Percentiles rank a stretch among this genome's conserved stretches.
phyloP scores from a whole-genome alignment of 129 eudicot species.

The Ambrosia artemisiifolia region DNA sequence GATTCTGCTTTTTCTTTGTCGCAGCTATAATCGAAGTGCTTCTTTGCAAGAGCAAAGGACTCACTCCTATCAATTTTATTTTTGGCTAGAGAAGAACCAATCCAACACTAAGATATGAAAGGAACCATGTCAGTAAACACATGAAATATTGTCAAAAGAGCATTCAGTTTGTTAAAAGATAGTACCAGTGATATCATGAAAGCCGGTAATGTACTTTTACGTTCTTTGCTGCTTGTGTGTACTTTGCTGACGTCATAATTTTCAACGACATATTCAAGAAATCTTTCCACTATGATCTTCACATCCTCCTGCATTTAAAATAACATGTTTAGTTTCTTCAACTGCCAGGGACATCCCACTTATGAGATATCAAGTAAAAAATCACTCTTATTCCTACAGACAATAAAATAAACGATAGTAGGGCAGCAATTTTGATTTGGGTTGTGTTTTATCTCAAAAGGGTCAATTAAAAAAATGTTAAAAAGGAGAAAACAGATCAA shows the following conservation, averaged over 20 bases:
- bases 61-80: slow-evolving; percentile 48
- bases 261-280: slow-evolving; percentile 54
- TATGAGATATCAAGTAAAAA: background rate
- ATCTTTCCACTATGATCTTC: slow-evolving; percentile 29
- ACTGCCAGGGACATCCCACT: background rate
- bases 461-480: background rate
- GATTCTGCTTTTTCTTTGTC: slow-evolving; percentile 40
- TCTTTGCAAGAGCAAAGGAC: slow-evolving; percentile 51
- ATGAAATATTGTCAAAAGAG: background rate
- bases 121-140: background rate
- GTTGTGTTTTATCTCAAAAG: slow-evolving; percentile 9
- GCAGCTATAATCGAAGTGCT: slow-evolving; percentile 53
- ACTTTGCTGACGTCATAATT: slow-evolving; percentile 46
- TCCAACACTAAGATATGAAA: slow-evolving; percentile 68
- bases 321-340: slow-evolving; percentile 7
- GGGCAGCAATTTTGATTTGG: background rate
- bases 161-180: slow-evolving; percentile 6
- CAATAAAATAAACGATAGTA: background rate
- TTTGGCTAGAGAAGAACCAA: slow-evolving; percentile 49
- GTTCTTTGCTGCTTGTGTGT: too few species aligned
- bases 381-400: background rate
- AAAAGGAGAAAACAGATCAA: background rate
- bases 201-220: slow-evolving; percentile 73
- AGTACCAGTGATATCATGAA: slow-evolving; percentile 83
- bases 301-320: slow-evolving; percentile 57